These are phyloP conservation scores for Eimeria tenella DNA, from an alignment of 169 alveolate species.

Conservation along the genomic window DNA sequence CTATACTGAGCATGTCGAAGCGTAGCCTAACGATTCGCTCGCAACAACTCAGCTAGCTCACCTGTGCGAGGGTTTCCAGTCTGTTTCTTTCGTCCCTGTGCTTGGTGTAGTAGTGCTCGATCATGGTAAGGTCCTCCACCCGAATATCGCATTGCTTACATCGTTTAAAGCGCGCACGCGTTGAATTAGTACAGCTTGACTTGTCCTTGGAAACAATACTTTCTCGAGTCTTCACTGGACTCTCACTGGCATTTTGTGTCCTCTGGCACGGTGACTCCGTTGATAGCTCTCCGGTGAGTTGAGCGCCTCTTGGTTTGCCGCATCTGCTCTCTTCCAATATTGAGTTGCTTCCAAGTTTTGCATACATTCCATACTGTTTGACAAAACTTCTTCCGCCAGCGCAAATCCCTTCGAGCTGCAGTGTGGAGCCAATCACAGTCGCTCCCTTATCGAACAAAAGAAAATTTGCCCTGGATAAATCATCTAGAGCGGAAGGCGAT, in stretches of 20 bases:
- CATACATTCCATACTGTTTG: background rate
- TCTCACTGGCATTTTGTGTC: background rate
- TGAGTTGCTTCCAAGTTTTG: background rate
- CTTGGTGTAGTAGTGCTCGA: constrained; percentile 62
- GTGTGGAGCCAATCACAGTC: constrained; percentile 31
- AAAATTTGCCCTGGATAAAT: constrained; percentile 43
- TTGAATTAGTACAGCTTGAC: background rate
- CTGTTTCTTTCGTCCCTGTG: constrained; percentile 60
- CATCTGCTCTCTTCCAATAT: background rate
- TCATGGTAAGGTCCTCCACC: constrained; percentile 42
- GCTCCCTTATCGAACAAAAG: constrained; percentile 47
- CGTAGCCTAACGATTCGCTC: background rate
- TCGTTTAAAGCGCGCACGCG: background rate
- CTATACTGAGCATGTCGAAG: background rate
- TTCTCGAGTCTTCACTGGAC: background rate
- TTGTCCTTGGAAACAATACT: background rate
- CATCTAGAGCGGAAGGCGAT: constrained; percentile 58
- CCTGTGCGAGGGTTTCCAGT: constrained; percentile 60
- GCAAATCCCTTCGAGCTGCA: constrained; percentile 45
- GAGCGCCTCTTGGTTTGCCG: background rate
- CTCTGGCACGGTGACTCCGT: background rate
- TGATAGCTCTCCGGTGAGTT: background rate
- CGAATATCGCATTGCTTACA: background rate
- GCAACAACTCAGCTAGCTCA: background rate
- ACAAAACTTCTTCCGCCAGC: constrained; percentile 30